Conservation (phyloP, 495 filamentous ascomycete genomes). For the Cercophora samala region DNA sequence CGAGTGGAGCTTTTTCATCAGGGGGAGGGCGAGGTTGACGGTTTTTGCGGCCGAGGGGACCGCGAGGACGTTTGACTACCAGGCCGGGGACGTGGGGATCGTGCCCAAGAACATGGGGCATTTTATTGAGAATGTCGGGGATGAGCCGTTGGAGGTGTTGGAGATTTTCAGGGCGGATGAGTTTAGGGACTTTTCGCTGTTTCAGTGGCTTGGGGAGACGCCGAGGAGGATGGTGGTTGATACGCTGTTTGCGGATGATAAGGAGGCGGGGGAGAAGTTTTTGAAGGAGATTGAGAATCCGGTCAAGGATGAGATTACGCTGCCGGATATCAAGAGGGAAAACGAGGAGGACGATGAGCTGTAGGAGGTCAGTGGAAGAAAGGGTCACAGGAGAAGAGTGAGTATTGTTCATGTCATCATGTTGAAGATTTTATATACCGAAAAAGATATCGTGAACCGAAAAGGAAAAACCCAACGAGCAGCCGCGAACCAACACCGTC, state of each 20-base stretch:
- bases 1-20: conserved; percentile 56
- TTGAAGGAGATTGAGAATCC: conserved; percentile 53
- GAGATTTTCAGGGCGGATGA: conserved; percentile 58
- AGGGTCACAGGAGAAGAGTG: not conserved
- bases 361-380: not conserved
- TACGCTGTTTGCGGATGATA: conserved; percentile 55
- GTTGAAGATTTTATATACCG: not conserved
- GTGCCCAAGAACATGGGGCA: conserved; percentile 61
- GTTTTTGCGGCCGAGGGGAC: conserved; percentile 49
- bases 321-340: conserved; percentile 9
- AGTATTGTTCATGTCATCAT: not conserved
- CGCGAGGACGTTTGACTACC: conserved; percentile 48
- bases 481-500: not conserved
- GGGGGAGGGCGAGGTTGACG: conserved; percentile 50
- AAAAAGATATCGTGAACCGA: not conserved
- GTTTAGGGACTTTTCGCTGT: conserved; percentile 61
- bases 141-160: conserved; percentile 58
- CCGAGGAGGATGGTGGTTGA: conserved; percentile 60
- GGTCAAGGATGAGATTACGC: conserved; percentile 44
- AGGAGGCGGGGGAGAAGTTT: conserved; percentile 54
- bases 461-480: not conserved
- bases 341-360: conserved; percentile 11
- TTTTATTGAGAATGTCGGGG: conserved; percentile 60
- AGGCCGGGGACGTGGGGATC: conserved; percentile 57
- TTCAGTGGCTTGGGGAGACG: conserved; percentile 68